phyloP scores from a whole-genome alignment of 2,329 filamentous ascomycete genomes.

The Fusarium mangiferae region DNA sequence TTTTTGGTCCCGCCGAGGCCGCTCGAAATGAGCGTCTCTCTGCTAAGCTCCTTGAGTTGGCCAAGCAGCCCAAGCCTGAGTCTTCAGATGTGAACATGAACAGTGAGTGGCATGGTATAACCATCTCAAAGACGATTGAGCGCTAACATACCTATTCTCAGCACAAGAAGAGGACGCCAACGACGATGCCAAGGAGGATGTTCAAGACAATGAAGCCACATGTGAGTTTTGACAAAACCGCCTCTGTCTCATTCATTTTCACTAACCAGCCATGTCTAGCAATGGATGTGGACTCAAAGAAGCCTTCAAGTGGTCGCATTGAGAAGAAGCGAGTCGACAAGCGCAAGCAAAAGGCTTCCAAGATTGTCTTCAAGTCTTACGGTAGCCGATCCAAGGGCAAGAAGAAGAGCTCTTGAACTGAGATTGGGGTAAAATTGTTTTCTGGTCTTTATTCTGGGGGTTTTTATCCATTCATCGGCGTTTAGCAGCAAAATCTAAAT shows the following conservation, averaged over 20 bases:
- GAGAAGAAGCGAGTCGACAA: conserved; percentile 67
- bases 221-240: conserved; percentile 30
- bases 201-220: conserved; percentile 39
- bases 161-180: conserved; percentile 44
- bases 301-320: conserved; percentile 51
- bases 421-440: conserved; percentile 9
- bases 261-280: conserved; percentile 43
- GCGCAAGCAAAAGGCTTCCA: conserved; percentile 64
- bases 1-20: conserved; percentile 85
- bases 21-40: conserved; percentile 85
- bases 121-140: not conserved
- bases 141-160: conserved; percentile 28
- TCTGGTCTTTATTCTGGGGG: conserved; percentile 28
- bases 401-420: conserved; percentile 49
- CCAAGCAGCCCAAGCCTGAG: conserved; percentile 78
- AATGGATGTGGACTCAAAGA: conserved; percentile 69
- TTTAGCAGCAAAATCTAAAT: conserved; percentile 44
- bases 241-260: conserved; percentile 1
- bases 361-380: conserved; percentile 70
- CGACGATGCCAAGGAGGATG: conserved; percentile 47
- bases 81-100: conserved; percentile 62
- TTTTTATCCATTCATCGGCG: conserved; percentile 24
- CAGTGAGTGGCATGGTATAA: conserved; percentile 40
- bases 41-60: conserved; percentile 84
- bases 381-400: conserved; percentile 60